Evolutionary conservation across 1,139 yeast species (phyloP).

Genomic region (Torulaspora pretoriensis): DNA sequence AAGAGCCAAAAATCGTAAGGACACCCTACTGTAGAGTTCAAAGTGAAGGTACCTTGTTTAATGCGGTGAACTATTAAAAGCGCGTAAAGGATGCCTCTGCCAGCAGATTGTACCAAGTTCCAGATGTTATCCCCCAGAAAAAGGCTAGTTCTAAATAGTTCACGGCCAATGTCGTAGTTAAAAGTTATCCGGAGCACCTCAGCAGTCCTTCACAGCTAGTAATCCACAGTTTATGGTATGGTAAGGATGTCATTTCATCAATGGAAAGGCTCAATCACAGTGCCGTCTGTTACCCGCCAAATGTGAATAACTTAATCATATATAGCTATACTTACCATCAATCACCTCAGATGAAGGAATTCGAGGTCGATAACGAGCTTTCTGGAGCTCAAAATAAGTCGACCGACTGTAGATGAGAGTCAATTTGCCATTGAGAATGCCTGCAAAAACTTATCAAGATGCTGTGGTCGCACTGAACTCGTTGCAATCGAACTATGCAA

Average conservation of each 20-base stretch:
- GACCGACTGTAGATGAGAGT: slow-evolving; percentile 18
- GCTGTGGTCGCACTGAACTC: slow-evolving; percentile 83
- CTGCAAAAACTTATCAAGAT: slow-evolving; percentile 44
- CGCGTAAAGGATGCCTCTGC: neutral
- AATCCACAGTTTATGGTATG: neutral
- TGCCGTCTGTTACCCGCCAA: neutral
- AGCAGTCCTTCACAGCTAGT: neutral
- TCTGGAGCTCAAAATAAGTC: neutral
- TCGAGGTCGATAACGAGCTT: neutral
- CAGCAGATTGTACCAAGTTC: neutral
- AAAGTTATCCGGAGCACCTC: neutral
- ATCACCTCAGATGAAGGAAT: neutral
- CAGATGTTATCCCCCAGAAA: neutral
- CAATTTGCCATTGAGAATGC: slow-evolving; percentile 21
- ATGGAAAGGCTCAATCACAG: neutral
- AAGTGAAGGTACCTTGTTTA: neutral
- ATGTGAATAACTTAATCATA: neutral
- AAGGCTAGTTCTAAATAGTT: neutral
- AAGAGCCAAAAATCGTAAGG: neutral
- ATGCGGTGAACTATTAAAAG: neutral
- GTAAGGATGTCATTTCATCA: neutral
- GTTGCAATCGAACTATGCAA: slow-evolving; percentile 85
- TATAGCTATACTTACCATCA: neutral
- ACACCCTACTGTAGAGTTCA: neutral
- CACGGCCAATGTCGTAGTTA: neutral